Conservation (phyloP, 306 rosid genomes). For the Begonia loranthoides region DNA sequence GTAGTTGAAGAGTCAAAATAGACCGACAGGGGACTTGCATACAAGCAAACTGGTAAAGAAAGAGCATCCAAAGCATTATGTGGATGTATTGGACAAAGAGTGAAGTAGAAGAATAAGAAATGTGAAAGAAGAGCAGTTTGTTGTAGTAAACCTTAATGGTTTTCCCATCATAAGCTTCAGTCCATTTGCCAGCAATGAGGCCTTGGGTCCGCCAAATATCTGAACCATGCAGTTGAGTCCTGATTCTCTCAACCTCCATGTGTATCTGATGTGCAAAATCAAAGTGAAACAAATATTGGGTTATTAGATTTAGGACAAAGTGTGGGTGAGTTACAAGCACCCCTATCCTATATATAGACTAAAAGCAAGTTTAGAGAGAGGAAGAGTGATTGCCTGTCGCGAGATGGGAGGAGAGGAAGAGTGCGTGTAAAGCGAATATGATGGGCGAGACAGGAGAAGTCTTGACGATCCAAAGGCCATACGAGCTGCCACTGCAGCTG, state of each 20-base stretch:
- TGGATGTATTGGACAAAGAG: background rate
- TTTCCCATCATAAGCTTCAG: conserved; percentile 71
- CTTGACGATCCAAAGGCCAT: background rate
- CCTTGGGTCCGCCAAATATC: conserved; percentile 79
- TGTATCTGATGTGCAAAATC: conserved; percentile 42
- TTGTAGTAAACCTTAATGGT: conserved; percentile 45
- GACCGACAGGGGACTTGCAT: background rate
- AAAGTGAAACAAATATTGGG: background rate
- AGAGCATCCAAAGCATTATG: background rate
- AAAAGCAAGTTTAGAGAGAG: background rate
- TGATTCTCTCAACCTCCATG: conserved; percentile 33
- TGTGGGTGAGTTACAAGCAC: background rate
- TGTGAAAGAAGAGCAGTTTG: background rate
- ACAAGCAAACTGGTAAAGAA: background rate
- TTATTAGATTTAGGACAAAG: background rate
- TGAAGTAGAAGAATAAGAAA: background rate
- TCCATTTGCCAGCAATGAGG: conserved; percentile 91
- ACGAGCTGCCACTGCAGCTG: conserved; percentile 12
- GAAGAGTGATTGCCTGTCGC: conserved; percentile 32
- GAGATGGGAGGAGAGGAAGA: conserved; percentile 11
- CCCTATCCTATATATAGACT: background rate
- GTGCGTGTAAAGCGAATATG: conserved; percentile 18
- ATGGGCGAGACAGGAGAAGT: background rate
- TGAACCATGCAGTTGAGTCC: conserved; percentile 47
- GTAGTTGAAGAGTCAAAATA: background rate